These are phyloP conservation scores for Aquanectria penicillioides DNA, from an alignment of 2,329 filamentous ascomycete genomes.

Conservation along the genomic window DNA sequence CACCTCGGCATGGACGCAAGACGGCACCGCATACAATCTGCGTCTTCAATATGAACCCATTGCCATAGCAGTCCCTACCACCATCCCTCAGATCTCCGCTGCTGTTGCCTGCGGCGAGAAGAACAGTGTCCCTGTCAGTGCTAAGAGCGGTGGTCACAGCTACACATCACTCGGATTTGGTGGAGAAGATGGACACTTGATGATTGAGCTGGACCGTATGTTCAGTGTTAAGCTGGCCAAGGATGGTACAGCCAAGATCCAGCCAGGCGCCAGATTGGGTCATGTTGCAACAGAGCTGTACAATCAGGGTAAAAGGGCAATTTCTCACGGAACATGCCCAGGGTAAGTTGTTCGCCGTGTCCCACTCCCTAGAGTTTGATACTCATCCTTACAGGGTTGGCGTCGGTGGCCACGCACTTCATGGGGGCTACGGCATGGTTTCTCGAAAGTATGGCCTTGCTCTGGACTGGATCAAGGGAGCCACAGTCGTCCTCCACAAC, in stretches of 20 bases:
- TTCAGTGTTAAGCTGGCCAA: conserved; percentile 43
- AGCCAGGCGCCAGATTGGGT: conserved; percentile 61
- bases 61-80: conserved; percentile 46
- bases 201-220: conserved; percentile 54
- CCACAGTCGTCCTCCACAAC: conserved; percentile 42
- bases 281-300: conserved; percentile 55
- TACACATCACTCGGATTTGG: conserved; percentile 61
- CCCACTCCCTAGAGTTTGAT: neutral
- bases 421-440: conserved; percentile 47
- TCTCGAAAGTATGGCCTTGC: conserved; percentile 43
- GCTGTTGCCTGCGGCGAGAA: conserved; percentile 58
- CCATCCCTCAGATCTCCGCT: conserved; percentile 53
- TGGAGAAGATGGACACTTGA: conserved; percentile 52
- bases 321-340: conserved; percentile 63
- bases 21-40: conserved; percentile 47
- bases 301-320: conserved; percentile 52
- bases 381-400: conserved; percentile 36
- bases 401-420: conserved; percentile 42
- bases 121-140: conserved; percentile 57
- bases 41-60: conserved; percentile 45
- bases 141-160: conserved; percentile 63
- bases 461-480: conserved; percentile 42
- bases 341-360: conserved; percentile 46
- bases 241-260: conserved; percentile 36
- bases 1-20: conserved; percentile 44